Base-by-base conservation (phyloP, 768 basidiomycete species). In the Panaeolus cyanescens region DNA sequence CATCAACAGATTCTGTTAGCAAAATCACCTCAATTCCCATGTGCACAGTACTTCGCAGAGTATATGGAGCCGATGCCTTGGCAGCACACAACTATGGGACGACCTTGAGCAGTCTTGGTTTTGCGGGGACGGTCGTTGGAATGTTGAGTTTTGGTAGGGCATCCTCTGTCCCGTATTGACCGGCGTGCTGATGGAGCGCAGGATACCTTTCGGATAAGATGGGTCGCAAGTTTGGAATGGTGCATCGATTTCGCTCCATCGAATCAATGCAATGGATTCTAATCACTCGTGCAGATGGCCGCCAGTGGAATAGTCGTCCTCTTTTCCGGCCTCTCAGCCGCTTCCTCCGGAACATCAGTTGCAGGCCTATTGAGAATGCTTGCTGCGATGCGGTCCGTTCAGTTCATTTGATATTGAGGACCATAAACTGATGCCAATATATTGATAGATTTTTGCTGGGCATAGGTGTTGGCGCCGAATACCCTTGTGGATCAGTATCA, bases 191-290 rank as follows among this genome's bases (percentile, higher is more conserved):
- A 33, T 45, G 13, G 19, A 36, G 7, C 25, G 13, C 58, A 81
- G 84, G 84, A 25, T 93, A 86, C 70, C 78, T 95, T 62, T 91
- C 91, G 17, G 95, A 96, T 72, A 93, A 92, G 72, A 67, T 95
- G 63, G 94, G 95, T 12, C 83, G 90, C 54, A 96, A 95, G 69
- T 90, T 89, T 66, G 93, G 93, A 65, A 95, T 95, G 93, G 89
- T 90, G 60, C 56, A 80, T 69, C n/a, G 17, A 20, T 28, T 20
- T 56, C 19, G 9, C 55, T 13, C 28, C 55, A 20, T 9, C 32
- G 31, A 54, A 32, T 32, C 50, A 28, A 42, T 32, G 28, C 54
- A 58, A 67, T 55, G 64, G 70, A 63, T 64, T 62, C 40, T 50
- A 22, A 28, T 50, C 4, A 12, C 30, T 6, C 15, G 45, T 28